Percentiles rank a stretch among this genome's conserved stretches.
Evolutionary conservation across 116 monocot species (phyloP).

Genomic region (Papilionanthe hybrid): DNA sequence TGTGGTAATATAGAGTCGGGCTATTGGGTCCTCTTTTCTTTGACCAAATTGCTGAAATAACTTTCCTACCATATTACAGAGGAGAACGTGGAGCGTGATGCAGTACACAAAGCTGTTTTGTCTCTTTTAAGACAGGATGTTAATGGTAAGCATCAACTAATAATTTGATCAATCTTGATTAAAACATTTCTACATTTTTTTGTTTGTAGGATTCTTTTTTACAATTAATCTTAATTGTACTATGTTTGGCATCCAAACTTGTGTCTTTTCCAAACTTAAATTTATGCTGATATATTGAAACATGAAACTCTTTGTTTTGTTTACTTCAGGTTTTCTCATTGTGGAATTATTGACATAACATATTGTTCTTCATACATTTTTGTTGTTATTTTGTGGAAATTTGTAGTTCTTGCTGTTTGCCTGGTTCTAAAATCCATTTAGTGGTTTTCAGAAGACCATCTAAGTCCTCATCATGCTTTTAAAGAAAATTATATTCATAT

Average conservation of each 20-base stretch:
- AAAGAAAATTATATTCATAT: background rate
- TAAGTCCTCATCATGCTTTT: background rate
- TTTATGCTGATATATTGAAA: background rate
- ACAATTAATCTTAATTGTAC: too few species aligned
- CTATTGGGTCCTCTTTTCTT: background rate
- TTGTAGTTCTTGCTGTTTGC: background rate
- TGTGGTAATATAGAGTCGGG: background rate
- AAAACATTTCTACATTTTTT: too few species aligned
- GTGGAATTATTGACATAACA: background rate
- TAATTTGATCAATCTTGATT: background rate
- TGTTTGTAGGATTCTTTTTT: too few species aligned
- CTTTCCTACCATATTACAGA: slow-evolving; percentile 29
- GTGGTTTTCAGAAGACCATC: background rate
- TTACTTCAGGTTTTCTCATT: background rate
- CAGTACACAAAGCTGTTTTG: slow-evolving; percentile 91
- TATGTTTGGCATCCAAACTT: too few species aligned
- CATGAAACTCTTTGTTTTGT: background rate
- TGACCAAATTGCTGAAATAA: slow-evolving; percentile 1
- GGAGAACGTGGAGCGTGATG: slow-evolving; percentile 99
- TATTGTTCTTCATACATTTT: background rate
- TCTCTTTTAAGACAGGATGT: slow-evolving; percentile 90
- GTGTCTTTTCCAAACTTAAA: background rate
- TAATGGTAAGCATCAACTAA: slow-evolving; percentile 52
- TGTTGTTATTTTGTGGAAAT: background rate
- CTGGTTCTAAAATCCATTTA: background rate